phyloP scores from a whole-genome alignment of 129 eudicot genomes.

The Centaurea solstitialis region DNA sequence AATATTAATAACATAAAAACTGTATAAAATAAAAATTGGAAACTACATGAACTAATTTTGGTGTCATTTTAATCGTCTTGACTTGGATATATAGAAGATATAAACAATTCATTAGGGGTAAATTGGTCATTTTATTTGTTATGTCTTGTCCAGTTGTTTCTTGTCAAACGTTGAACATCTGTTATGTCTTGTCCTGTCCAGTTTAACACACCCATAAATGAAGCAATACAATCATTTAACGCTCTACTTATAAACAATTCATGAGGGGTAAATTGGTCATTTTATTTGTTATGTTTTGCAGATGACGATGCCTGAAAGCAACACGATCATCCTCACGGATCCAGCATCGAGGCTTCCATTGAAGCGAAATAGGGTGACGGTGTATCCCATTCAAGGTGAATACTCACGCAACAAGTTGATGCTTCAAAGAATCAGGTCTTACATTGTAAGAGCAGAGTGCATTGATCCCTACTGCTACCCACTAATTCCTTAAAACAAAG shows the following conservation, averaged over 20 bases:
- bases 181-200: no score
- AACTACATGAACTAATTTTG: no score
- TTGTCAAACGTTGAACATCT: no score
- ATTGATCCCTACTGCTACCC: slow-evolving; percentile 25
- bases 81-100: no score
- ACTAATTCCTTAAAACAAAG: neutral
- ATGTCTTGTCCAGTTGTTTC: no score
- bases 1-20: no score
- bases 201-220: no score
- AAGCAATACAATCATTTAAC: neutral
- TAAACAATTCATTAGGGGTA: no score
- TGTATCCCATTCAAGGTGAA: slow-evolving; percentile 91
- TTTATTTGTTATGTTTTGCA: slow-evolving; percentile 29
- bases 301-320: slow-evolving; percentile 84
- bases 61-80: no score
- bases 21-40: no score
- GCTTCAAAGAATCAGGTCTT: slow-evolving; percentile 99
- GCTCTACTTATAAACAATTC: neutral
- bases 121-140: no score
- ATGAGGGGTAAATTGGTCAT: no score
- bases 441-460: slow-evolving; percentile 86
- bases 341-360: slow-evolving; percentile 75
- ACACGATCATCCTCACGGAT: slow-evolving; percentile 74
- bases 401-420: slow-evolving; percentile 98
- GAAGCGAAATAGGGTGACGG: slow-evolving; percentile 59